These are phyloP conservation scores for Scalesia atractyloides DNA, from an alignment of 129 eudicot genomes.

Conservation along the genomic window DNA sequence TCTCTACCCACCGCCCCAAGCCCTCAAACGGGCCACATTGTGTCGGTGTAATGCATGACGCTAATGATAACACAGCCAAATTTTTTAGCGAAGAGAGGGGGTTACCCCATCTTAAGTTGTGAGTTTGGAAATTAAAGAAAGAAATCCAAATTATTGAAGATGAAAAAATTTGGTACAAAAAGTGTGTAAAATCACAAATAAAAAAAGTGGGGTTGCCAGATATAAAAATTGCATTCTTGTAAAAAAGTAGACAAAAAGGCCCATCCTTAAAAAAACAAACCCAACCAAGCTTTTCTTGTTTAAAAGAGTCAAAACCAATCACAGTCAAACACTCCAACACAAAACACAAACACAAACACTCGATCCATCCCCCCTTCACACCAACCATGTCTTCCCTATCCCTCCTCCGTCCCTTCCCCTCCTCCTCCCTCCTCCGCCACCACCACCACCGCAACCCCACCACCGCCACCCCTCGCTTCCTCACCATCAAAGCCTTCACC, in stretches of 20 bases:
- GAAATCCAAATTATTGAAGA: too few relatives aligned
- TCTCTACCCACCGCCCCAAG: too few relatives aligned
- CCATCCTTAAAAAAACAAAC: slow-evolving; percentile 23
- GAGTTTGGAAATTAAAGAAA: too few relatives aligned
- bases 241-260: slow-evolving; percentile 26
- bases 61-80: too few relatives aligned
- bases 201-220: not conserved
- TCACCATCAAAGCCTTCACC: slow-evolving; percentile 58
- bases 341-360: slow-evolving; percentile 20
- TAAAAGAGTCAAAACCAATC: slow-evolving; percentile 1
- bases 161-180: not conserved
- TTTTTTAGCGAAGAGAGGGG: too few relatives aligned
- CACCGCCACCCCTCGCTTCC: slow-evolving; percentile 28
- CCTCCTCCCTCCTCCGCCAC: slow-evolving; percentile 46
- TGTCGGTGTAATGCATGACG: too few relatives aligned
- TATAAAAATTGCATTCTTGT: not conserved
- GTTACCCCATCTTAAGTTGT: too few relatives aligned
- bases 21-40: too few relatives aligned
- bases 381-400: slow-evolving; percentile 40
- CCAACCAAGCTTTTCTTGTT: slow-evolving; percentile 24
- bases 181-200: not conserved
- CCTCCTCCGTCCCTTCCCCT: slow-evolving; percentile 46
- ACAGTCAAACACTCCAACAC: slow-evolving; percentile 13
- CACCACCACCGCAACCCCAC: slow-evolving; percentile 38
- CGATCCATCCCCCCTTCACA: slow-evolving; percentile 21